Evolutionary conservation across 768 basidiomycete species (phyloP).

Genomic region (Candolleomyces eurysporus): DNA sequence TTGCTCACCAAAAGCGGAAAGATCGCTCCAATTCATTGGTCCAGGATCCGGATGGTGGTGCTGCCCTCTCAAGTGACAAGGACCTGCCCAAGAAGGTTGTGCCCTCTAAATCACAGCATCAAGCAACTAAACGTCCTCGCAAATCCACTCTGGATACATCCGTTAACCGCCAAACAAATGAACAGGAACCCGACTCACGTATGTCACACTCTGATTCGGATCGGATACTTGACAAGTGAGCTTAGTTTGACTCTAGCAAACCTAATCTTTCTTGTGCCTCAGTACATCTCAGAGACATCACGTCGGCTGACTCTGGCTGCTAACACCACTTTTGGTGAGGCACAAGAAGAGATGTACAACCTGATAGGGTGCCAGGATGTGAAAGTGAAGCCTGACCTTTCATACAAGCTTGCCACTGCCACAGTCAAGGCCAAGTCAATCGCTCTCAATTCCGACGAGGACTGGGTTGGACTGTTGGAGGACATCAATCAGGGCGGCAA

Average conservation of each 20-base stretch:
- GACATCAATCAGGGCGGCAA: background rate
- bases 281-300: background rate
- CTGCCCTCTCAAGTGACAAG: too few relatives aligned
- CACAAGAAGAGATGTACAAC: background rate
- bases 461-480: background rate
- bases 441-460: background rate
- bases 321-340: background rate
- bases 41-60: too few relatives aligned
- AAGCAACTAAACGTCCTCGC: too few relatives aligned
- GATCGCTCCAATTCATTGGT: too few relatives aligned
- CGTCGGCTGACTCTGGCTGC: background rate
- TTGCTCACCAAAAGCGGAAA: too few relatives aligned
- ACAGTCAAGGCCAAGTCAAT: background rate
- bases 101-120: too few relatives aligned
- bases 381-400: background rate
- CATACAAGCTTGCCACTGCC: background rate
- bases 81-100: too few relatives aligned
- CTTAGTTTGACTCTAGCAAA: background rate
- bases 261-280: background rate
- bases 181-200: background rate
- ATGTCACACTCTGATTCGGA: background rate
- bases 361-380: background rate
- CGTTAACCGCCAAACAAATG: too few relatives aligned
- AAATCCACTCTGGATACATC: too few relatives aligned
- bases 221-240: background rate